Percentiles rank a stretch among this genome's conserved stretches.
Evolutionary conservation across 768 basidiomycete species (phyloP).

Genomic region (Kwoniella heveanensis): DNA sequence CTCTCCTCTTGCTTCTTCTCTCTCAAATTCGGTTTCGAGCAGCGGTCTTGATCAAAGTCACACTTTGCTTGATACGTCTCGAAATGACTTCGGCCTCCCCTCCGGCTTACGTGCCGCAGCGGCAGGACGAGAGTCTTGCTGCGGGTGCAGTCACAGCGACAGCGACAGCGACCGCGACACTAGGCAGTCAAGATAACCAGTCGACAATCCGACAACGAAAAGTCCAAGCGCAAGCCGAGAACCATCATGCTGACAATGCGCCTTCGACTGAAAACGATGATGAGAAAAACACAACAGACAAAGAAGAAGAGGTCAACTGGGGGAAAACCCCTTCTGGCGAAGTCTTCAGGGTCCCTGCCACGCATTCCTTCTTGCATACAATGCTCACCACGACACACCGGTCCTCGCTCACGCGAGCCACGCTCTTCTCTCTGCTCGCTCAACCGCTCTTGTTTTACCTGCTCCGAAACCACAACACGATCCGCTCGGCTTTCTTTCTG

Average conservation of each 20-base stretch:
- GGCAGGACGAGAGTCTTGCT: neutral
- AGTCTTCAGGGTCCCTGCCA: constrained; percentile 74
- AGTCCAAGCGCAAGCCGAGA: constrained; percentile 9
- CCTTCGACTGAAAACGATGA: neutral
- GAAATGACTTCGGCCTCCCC: neutral
- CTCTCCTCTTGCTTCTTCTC: neutral
- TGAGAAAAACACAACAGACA: constrained; percentile 1
- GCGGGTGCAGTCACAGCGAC: neutral
- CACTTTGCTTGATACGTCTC: no score
- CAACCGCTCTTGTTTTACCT: constrained; percentile 73
- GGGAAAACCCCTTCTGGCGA: constrained; percentile 59
- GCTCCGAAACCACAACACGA: constrained; percentile 59
- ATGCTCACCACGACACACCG: constrained; percentile 41
- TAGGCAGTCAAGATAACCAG: constrained; percentile 4
- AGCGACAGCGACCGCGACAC: neutral
- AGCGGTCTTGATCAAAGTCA: no score
- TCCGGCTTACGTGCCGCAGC: neutral
- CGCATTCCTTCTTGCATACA: constrained; percentile 46
- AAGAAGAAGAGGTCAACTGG: constrained; percentile 71
- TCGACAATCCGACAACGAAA: constrained; percentile 30
- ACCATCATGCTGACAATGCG: neutral
- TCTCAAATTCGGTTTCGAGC: no score
- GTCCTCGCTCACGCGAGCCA: constrained; percentile 77
- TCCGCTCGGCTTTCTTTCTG: constrained; percentile 70
- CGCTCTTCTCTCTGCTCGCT: constrained; percentile 72